Conservation (phyloP, 2,329 filamentous ascomycete genomes). For the Eurotiales sp. region DNA sequence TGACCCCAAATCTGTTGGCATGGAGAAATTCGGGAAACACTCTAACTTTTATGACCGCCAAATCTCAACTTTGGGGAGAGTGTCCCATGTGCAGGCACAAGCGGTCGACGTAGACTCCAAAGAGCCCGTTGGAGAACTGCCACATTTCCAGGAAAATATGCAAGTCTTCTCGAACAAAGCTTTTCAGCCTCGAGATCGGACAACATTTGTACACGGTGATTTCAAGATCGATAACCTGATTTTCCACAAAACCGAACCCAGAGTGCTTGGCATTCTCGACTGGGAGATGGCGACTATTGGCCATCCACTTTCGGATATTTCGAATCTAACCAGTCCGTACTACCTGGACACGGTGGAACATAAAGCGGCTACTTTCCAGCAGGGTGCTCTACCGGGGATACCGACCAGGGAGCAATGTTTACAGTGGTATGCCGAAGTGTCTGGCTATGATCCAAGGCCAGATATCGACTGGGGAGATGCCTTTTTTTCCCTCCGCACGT, state of each 20-base stretch:
- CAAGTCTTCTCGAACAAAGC: conserved; percentile 68
- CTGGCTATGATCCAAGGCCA: conserved; percentile 65
- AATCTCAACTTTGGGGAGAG: conserved; percentile 73
- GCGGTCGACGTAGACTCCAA: conserved; percentile 73
- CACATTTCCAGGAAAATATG: conserved; percentile 76
- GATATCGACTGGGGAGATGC: conserved; percentile 61
- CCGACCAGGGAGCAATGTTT: conserved; percentile 58
- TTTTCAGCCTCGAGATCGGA: conserved; percentile 71
- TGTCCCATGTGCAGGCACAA: conserved; percentile 73
- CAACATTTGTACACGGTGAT: conserved; percentile 84
- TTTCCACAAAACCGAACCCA: conserved; percentile 82
- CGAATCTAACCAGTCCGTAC: conserved; percentile 62
- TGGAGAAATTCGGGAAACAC: conserved; percentile 69
- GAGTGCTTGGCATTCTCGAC: conserved; percentile 89
- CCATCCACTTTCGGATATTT: conserved; percentile 88
- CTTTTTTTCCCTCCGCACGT: conserved; percentile 57
- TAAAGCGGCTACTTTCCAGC: conserved; percentile 53
- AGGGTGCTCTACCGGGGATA: conserved; percentile 63
- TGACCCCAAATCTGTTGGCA: conserved; percentile 60
- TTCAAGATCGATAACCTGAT: conserved; percentile 93
- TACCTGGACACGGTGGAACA: conserved; percentile 32
- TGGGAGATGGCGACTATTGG: conserved; percentile 99
- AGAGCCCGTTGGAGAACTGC: conserved; percentile 73
- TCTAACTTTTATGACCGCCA: conserved; percentile 82
- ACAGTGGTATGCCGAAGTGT: conserved; percentile 63